A percentile compares a stretch with the other conserved stretches of the same genome.
Conservation (phyloP, 176 grass and related monocot genomes). For the Bolboschoenus planiculmis region DNA sequence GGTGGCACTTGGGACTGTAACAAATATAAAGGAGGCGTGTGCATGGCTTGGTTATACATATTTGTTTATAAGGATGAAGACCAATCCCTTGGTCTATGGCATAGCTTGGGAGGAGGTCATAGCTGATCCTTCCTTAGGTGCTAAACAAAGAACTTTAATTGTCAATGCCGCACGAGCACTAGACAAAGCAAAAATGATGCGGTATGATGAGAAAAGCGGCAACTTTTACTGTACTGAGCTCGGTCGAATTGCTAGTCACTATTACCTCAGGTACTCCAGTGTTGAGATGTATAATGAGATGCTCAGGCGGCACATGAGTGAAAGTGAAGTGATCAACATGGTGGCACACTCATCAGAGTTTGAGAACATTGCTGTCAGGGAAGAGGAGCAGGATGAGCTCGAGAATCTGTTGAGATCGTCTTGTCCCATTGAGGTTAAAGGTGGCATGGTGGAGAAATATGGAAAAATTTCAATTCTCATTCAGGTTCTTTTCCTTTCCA, state of each 20-base stretch:
- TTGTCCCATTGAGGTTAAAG: conserved; percentile 89
- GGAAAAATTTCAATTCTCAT: conserved; percentile 99
- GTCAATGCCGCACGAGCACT: conserved; percentile 79
- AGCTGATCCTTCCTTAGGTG: conserved; percentile 70
- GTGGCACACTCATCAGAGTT: conserved; percentile 98
- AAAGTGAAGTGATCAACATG: conserved; percentile 97
- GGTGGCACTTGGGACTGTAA: conserved; percentile 91
- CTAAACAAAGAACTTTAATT: conserved; percentile 85
- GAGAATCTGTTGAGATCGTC: conserved; percentile 55
- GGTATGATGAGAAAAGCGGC: conserved; percentile 92
- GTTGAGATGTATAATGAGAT: conserved; percentile 96
- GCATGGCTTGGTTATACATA: conserved; percentile 99
- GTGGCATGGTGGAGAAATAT: conserved; percentile 81
- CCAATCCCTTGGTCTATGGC: conserved; percentile 90
- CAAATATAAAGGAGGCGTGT: conserved; percentile 95
- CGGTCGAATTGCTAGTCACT: conserved; percentile 90
- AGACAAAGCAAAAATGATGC: conserved; percentile 99
- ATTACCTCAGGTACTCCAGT: conserved; percentile 96
- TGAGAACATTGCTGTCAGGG: conserved; percentile 91
- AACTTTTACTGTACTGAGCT: conserved; percentile 99
- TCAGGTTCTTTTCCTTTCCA: conserved; percentile 45
- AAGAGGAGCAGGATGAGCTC: conserved; percentile 96
- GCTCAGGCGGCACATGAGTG: conserved; percentile 86
- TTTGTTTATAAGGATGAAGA: conserved; percentile 98
- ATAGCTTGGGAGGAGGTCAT: conserved; percentile 96